These are phyloP conservation scores for Niveomyces coronatus DNA, from an alignment of 2,329 filamentous ascomycete species.

Conservation along the genomic window DNA sequence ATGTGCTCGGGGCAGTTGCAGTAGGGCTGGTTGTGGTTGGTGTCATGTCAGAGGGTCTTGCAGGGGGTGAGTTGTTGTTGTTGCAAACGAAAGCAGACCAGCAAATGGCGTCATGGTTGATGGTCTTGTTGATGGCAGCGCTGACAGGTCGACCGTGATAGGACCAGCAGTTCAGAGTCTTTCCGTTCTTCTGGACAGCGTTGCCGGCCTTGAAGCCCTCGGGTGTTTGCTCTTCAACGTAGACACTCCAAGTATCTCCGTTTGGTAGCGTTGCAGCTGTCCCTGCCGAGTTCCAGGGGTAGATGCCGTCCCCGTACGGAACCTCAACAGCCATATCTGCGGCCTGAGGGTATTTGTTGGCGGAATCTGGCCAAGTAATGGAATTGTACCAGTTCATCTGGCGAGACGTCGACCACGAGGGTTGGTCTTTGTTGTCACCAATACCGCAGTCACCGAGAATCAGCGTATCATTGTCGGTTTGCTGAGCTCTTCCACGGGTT, in stretches of 20 bases:
- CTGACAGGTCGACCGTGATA: constrained; percentile 31
- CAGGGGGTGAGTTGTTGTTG: constrained; percentile 22
- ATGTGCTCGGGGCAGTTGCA: constrained; percentile 22
- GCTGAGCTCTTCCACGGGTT: constrained; percentile 15
- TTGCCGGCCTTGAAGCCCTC: constrained; percentile 30
- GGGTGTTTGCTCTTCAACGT: constrained; percentile 30
- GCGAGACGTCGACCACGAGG: constrained; percentile 32
- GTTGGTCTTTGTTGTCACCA: constrained; percentile 28
- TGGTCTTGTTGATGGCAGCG: constrained; percentile 27
- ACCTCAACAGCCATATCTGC: constrained; percentile 30
- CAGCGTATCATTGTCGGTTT: constrained; percentile 25
- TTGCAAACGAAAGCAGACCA: constrained; percentile 33
- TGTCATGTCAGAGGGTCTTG: constrained; percentile 25
- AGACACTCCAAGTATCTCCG: constrained; percentile 30
- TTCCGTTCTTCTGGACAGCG: constrained; percentile 29
- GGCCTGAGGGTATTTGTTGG: constrained; percentile 23
- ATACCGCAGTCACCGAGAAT: constrained; percentile 33
- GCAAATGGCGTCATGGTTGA: constrained; percentile 27
- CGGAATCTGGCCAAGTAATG: constrained; percentile 25
- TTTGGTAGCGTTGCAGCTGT: constrained; percentile 28
- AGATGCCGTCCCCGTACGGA: constrained; percentile 26
- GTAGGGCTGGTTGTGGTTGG: constrained; percentile 24
- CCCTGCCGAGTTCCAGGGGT: constrained; percentile 28
- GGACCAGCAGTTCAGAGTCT: constrained; percentile 31
- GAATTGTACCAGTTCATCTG: constrained; percentile 34